Evolutionary conservation across 164 flowering plant species (phyloP), one percentile per base, ranked within the genome.

Genomic region (Piper longum): DNA sequence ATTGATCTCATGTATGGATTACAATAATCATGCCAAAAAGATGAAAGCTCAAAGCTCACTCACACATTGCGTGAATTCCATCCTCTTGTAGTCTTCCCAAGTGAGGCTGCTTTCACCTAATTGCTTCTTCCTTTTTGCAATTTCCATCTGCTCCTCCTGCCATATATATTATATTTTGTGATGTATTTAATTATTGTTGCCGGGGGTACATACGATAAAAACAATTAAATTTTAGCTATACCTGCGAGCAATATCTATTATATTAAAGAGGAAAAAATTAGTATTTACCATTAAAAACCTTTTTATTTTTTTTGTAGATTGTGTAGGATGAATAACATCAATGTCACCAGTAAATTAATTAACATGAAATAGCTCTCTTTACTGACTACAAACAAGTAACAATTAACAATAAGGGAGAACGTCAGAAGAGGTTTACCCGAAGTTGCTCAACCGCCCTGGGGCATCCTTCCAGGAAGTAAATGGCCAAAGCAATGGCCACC

Each of bases 41-140:
- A 12, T 48, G 14, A 48, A 48, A 9, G 8, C 48, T 44, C 4
- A 61, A 64, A 57, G 45, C 55, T 16, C 11, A 54, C 88, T 77
- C 82, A 95, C 97, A 69, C 87, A 82, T 56, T 85, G 96, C 5
- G 96, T 91, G 73, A 95, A 95, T 16, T 87, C 96, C 99, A 91
- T 95, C 64, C 81, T 81, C 68, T 85, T 91, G 81, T 95, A 91
- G 65, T 91, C 99, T 4, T 91, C 96, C 97, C 95, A 91, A 57
- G 64, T 79, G 80, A 88, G 66, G 11, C 73, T 79, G 45, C 57
- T 51, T 52, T 82, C 88, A 59, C 85, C 90, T 18, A 65, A 51
- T 66, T 72, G 69, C 66, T 72, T 75, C 70, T 86, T 88, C 48
- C 64, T 77, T 71, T 74, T 79, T 5, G 70, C 75, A 58, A 90